These are phyloP conservation scores for Spergularia marina DNA, from an alignment of 148 eudicot genomes.

Conservation along the genomic window DNA sequence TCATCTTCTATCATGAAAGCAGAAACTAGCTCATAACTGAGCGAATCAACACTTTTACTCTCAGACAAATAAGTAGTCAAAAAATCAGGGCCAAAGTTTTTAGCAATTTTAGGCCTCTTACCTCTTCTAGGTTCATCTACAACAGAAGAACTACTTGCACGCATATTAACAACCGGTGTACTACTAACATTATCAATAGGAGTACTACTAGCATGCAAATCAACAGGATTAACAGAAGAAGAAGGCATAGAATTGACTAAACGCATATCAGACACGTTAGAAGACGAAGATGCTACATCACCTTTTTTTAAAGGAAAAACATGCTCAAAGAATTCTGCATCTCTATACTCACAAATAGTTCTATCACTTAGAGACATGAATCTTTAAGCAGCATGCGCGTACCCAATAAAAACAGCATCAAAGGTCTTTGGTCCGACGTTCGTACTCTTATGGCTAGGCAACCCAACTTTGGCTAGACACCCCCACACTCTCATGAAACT, in stretches of 20 bases:
- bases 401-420: not conserved
- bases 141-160: too few species aligned
- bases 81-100: not conserved
- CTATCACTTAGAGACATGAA: not conserved
- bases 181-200: too few species aligned
- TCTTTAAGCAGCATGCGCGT: not conserved
- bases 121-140: not conserved
- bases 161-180: too few species aligned
- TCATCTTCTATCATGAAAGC: not conserved
- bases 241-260: too few species aligned
- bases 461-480: not conserved
- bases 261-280: not conserved
- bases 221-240: not conserved
- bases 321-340: not conserved
- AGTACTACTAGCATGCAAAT: too few species aligned
- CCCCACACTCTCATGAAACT: not conserved
- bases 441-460: not conserved
- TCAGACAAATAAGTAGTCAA: not conserved
- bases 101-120: not conserved
- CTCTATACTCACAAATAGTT: not conserved
- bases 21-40: not conserved
- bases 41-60: not conserved
- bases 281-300: not conserved
- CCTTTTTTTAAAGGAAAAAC: not conserved
- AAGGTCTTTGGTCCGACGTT: not conserved